A percentile compares a stretch with the other conserved stretches of the same genome.
Evolutionary conservation across 345 rosid genomes (phyloP).

Genomic region (Capsella bursapastoris): DNA sequence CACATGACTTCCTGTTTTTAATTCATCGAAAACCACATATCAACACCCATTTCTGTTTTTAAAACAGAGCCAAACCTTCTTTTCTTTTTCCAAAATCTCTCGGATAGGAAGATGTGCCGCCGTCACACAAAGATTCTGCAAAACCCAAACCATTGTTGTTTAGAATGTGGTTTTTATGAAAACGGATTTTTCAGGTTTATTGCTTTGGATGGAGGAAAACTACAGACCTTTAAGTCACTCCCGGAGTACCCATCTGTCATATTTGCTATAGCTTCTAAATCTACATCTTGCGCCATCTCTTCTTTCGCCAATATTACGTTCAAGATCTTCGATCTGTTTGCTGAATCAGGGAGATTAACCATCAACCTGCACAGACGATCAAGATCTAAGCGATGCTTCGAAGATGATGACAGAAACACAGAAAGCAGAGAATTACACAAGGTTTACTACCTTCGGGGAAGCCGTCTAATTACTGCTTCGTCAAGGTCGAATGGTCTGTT

Average conservation of each 20-base stretch:
- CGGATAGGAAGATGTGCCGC: slow-evolving; percentile 96
- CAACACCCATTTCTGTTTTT: background rate
- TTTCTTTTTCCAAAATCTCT: slow-evolving; percentile 87
- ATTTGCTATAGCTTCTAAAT: slow-evolving; percentile 77
- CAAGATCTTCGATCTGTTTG: slow-evolving; percentile 78
- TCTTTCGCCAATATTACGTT: slow-evolving; percentile 86
- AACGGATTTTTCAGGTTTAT: background rate
- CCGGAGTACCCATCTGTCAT: slow-evolving; percentile 98
- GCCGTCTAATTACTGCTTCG: slow-evolving; percentile 97
- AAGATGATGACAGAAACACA: slow-evolving; percentile 8
- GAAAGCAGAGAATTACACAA: background rate
- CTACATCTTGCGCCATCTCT: slow-evolving; percentile 70
- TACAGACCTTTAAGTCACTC: slow-evolving; percentile 85
- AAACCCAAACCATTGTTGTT: background rate
- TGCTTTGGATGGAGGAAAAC: slow-evolving; percentile 3
- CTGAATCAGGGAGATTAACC: slow-evolving; percentile 90
- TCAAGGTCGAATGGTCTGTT: slow-evolving; percentile 97
- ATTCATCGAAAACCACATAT: background rate
- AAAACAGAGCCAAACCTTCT: slow-evolving; percentile 63
- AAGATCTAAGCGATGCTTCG: background rate
- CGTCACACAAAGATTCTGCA: slow-evolving; percentile 90
- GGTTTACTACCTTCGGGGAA: slow-evolving; percentile 71
- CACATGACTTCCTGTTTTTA: background rate
- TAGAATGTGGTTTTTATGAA: background rate
- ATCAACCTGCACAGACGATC: slow-evolving; percentile 66